Base-by-base conservation (phyloP, 345 rosid species). In the Acer campestre region DNA sequence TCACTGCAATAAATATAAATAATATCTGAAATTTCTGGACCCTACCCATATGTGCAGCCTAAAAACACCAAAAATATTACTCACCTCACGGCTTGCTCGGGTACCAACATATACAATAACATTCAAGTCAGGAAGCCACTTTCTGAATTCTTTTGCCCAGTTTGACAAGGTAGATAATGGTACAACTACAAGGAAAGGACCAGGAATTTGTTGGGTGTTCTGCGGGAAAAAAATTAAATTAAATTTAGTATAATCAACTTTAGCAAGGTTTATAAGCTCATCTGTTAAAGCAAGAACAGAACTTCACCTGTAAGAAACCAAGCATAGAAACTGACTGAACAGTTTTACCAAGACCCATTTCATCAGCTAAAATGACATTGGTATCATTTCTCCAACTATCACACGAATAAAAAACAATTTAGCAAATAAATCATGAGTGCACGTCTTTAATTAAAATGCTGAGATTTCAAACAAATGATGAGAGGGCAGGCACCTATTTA, bases 261-360 rank as follows among this genome's bases (percentile, higher is more conserved):
- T 22, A 56, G 18, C 63, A 63, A 61, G 22, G 23, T n/a, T 65
- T 17, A 25, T 17, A 70, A 82, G 71, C 61, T 31, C 55, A 59
- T 31, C 68, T 40, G 49, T 46, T 38, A 38, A 53, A 64, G 69
- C 48, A 71, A 56, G 66, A 67, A 63, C 61, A 38, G 69, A 78
- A 71, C 16, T 49, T 75, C 73, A 97, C 99, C 99, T 94, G 99
- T 81, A 97, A 82, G 79, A 97, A 97, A 68, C 99, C 99, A 67
- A 97, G 96, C 99, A 97, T 94, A 29, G 99, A 97, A 75, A 97
- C 94, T 38, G 99, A 97, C 90, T 97, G 99, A 73, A 97, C 98
- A 74, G 99, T 97, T 90, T 97, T 97, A 71, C 99, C 99, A 64
- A 97, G 99, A 85, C 99, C 99, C 99, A 97, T 97, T 83, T 97